phyloP scores from a whole-genome alignment of 352 stramenopile species.

The Lagenidium giganteum region DNA sequence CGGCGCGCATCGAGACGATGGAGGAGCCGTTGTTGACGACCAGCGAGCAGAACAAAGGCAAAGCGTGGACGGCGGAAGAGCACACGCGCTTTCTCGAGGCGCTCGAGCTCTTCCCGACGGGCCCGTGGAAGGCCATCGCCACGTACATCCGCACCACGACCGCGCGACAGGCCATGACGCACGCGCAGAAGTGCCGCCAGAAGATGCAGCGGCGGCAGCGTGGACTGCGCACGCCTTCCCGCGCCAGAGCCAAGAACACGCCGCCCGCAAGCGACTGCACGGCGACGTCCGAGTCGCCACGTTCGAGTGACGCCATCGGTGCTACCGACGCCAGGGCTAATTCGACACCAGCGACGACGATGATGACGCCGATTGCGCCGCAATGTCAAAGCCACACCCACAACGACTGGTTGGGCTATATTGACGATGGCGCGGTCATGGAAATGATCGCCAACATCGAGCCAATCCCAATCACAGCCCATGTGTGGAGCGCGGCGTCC shows the following conservation, averaged over 20 bases:
- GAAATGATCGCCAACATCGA: no score
- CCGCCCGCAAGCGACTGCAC: background rate
- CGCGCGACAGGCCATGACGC: slow-evolving; percentile 11
- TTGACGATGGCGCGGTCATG: no score
- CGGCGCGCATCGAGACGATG: background rate
- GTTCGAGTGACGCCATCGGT: no score
- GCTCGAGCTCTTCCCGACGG: slow-evolving; percentile 10
- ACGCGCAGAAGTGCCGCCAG: slow-evolving; percentile 24
- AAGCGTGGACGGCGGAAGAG: slow-evolving; percentile 8
- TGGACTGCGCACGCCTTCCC: slow-evolving; percentile 5
- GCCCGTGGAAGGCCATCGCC: slow-evolving; percentile 11
- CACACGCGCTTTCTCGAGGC: slow-evolving; percentile 13
- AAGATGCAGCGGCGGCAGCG: slow-evolving; percentile 14
- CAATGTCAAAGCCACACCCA: no score
- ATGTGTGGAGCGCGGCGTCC: no score
- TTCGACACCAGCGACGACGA: background rate
- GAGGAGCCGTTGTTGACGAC: background rate
- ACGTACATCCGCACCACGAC: slow-evolving; percentile 7
- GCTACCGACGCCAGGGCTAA: background rate
- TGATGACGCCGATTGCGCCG: slow-evolving; percentile 42
- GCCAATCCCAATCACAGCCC: no score
- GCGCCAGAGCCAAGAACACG: background rate
- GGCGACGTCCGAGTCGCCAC: no score
- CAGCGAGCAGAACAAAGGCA: background rate
- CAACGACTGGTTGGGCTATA: no score